A percentile compares a stretch with the other conserved stretches of the same genome.
Conservation (phyloP, 768 basidiomycete species). For the Boletus sp. region DNA sequence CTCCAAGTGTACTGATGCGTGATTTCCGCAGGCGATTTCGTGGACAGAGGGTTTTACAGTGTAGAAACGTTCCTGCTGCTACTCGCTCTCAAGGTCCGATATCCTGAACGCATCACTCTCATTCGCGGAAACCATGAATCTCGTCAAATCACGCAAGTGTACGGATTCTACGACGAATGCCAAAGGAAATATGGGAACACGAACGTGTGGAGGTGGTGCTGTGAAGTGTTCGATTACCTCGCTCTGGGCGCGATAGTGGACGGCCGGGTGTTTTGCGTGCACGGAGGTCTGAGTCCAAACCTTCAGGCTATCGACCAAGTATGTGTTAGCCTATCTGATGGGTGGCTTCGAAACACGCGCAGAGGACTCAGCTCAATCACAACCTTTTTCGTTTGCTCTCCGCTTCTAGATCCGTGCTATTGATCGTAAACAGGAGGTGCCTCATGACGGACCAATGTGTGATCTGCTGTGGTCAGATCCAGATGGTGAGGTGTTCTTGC, state of each 20-base stretch:
- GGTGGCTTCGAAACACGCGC: slow-evolving; percentile 20
- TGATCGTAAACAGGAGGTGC: slow-evolving; percentile 95
- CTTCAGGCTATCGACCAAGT: slow-evolving; percentile 88
- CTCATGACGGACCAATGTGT: slow-evolving; percentile 98
- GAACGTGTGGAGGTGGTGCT: slow-evolving; percentile 98
- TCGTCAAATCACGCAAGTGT: slow-evolving; percentile 94
- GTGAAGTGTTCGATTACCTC: slow-evolving; percentile 97
- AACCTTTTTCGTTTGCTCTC: slow-evolving; percentile 19
- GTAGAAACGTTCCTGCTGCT: slow-evolving; percentile 96
- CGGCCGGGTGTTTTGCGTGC: slow-evolving; percentile 95
- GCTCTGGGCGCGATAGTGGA: slow-evolving; percentile 96
- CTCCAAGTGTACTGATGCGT: slow-evolving; percentile 9
- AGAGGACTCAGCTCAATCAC: slow-evolving; percentile 17
- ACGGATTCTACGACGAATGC: slow-evolving; percentile 95
- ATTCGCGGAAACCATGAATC: slow-evolving; percentile 98
- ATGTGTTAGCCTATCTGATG: slow-evolving; percentile 23
- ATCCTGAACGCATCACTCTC: slow-evolving; percentile 95
- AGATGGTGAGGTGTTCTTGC: slow-evolving; percentile 59
- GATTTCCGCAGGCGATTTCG: slow-evolving; percentile 78
- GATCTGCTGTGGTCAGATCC: slow-evolving; percentile 99
- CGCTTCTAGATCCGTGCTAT: slow-evolving; percentile 79
- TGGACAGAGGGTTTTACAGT: slow-evolving; percentile 95
- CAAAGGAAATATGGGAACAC: slow-evolving; percentile 91
- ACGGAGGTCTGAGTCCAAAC: slow-evolving; percentile 93
- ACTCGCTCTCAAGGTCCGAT: slow-evolving; percentile 93